Evolutionary conservation across 2,329 filamentous ascomycete species (phyloP), one percentile per base, ranked within the genome.

Genomic region (Apiospora malaysiana): DNA sequence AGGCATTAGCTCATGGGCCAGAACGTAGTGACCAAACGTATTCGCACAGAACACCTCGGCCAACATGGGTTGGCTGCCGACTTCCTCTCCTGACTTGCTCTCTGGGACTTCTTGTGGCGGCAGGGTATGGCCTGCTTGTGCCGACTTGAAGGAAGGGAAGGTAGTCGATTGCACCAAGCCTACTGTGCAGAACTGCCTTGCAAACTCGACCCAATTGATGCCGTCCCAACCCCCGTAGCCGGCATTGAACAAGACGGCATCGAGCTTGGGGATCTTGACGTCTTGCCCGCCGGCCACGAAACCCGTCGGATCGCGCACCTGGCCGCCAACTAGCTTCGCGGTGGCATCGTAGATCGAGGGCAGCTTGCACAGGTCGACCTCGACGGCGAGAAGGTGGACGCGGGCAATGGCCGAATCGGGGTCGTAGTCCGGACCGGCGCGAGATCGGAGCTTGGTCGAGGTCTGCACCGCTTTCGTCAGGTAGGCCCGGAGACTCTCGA

Each of bases 11-110:
- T 92, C 90, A 80, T 97, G 95, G 21, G 90, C 89, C 32, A 99
- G 89, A 77, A 98, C 83, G 80, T 99, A 98, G 83, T 99, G 96
- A 0, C 96, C 96, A 79, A 99, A 98, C 42, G 97, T 88, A 78
- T 98, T 98, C 68, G 95, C 92, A 79, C 92, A 92, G 80, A 98
- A 99, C 23, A 97, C 90, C 75, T 94, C 87, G 3, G 94, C 95
- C 0, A 99, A 83, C 6, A 85, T 83, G 0, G 92, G 90, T 71
- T 90, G 88, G 21, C 82, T 69, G 71, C 65, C 68, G 51, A 72
- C 65, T n/a, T 46, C 14, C 21, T 14, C 68, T 40, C 8, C 74
- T 75, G 70, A 66, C 70, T 74, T 70, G 37, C 72, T 73, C 32
- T 66, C 70, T 40, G 78, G 71, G 14, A 80, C 70, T 69, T 81